Conservation (phyloP, 352 stramenopile species). For the Phytophthora multivora region DNA sequence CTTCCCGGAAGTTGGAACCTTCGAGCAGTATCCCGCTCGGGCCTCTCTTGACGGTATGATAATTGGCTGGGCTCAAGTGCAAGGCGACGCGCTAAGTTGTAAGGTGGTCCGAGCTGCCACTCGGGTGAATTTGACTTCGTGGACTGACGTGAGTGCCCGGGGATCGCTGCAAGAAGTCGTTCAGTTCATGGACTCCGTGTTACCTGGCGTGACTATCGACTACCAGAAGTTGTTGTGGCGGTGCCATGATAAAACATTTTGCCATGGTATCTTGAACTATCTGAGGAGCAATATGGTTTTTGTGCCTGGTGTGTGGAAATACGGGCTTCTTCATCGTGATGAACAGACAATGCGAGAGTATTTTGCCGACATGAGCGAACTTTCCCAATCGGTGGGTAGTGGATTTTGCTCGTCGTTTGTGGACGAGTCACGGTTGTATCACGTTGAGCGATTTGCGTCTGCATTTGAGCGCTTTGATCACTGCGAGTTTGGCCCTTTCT, state of each 20-base stretch:
- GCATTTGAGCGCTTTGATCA: conserved; percentile 42
- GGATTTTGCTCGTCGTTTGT: conserved; percentile 40
- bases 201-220: conserved; percentile 36
- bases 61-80: conserved; percentile 41
- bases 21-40: conserved; percentile 58
- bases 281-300: conserved; percentile 50
- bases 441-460: conserved; percentile 32
- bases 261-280: conserved; percentile 31
- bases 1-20: conserved; percentile 53
- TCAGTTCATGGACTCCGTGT: conserved; percentile 27
- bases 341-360: conserved; percentile 40
- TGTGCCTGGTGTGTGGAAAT: conserved; percentile 51
- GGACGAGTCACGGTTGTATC: conserved; percentile 27
- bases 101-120: conserved; percentile 40
- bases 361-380: conserved; percentile 14
- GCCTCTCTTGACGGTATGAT: conserved; percentile 42
- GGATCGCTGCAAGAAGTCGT: conserved; percentile 55
- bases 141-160: conserved; percentile 55
- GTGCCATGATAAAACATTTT: conserved; percentile 49
- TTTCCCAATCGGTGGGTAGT: conserved; percentile 32
- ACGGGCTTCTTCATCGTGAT: conserved; percentile 54
- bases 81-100: conserved; percentile 13
- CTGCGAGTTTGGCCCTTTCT: conserved; percentile 54
- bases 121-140: conserved; percentile 57
- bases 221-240: conserved; percentile 47